These are phyloP conservation scores for Ottelia alismoides DNA, from an alignment of 106 monocot species.

Conservation along the genomic window DNA sequence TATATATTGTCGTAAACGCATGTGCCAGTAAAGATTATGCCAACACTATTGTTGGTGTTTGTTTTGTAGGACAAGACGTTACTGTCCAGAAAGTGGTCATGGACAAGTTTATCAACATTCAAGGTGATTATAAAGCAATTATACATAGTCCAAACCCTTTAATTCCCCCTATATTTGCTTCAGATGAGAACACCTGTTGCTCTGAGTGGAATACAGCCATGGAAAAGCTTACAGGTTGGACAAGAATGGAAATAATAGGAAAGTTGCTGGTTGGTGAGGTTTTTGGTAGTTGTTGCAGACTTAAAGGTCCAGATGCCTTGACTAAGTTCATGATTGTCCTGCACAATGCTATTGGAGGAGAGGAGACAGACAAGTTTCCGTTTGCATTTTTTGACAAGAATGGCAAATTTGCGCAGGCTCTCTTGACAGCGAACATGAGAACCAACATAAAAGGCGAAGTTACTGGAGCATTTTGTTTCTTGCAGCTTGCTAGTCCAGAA, in stretches of 20 bases:
- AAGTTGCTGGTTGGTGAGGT: slow-evolving; percentile 80
- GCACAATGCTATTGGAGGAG: slow-evolving; percentile 73
- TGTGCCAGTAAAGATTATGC: slow-evolving; percentile 84
- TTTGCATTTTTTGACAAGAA: slow-evolving; percentile 78
- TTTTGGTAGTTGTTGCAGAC: slow-evolving; percentile 74
- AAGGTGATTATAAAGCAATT: slow-evolving; percentile 93
- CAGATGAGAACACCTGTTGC: slow-evolving; percentile 79
- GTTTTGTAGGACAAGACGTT: slow-evolving; percentile 89
- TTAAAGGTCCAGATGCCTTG: slow-evolving; percentile 78
- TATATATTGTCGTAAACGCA: slow-evolving; percentile 85
- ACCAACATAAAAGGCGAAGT: slow-evolving; percentile 49
- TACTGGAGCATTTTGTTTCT: slow-evolving; percentile 87
- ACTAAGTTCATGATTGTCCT: slow-evolving; percentile 96
- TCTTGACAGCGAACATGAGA: slow-evolving; percentile 77
- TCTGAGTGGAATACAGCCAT: slow-evolving; percentile 95
- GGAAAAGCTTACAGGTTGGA: slow-evolving; percentile 86
- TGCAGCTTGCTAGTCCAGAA: slow-evolving; percentile 87
- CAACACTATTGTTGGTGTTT: slow-evolving; percentile 73
- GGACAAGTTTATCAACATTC: slow-evolving; percentile 92
- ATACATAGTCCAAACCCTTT: slow-evolving; percentile 79
- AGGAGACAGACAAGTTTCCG: slow-evolving; percentile 79
- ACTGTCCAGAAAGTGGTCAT: slow-evolving; percentile 84
- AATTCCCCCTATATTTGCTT: slow-evolving; percentile 93
- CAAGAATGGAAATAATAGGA: slow-evolving; percentile 54
- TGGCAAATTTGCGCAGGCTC: slow-evolving; percentile 76